Percentiles rank a stretch among this genome's conserved stretches.
Evolutionary conservation across 2,329 filamentous ascomycete genomes (phyloP).

Genomic region (Chlorencoelia australis): DNA sequence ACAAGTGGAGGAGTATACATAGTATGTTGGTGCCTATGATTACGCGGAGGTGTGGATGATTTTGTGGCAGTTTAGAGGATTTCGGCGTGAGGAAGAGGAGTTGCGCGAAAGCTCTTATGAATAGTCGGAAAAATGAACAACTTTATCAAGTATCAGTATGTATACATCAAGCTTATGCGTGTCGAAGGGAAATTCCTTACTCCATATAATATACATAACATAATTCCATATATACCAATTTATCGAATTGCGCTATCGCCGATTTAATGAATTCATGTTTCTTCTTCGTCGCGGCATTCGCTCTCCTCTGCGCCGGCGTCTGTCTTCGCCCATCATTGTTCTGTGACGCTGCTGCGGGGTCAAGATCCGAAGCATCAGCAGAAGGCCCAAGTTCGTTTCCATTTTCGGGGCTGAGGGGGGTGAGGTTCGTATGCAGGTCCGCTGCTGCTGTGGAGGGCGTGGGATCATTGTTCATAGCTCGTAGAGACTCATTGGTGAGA

Average conservation of each 20-base stretch:
- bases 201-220: conserved; percentile 62
- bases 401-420: conserved; percentile 1
- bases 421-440: no score
- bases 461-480: conserved; percentile 44
- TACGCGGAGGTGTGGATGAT: conserved; percentile 44
- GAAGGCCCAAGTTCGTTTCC: conserved; percentile 1
- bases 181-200: conserved; percentile 33
- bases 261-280: conserved; percentile 44
- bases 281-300: conserved; percentile 41
- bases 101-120: conserved; percentile 48
- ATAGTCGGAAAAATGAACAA: conserved; percentile 53
- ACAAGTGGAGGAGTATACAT: conserved; percentile 50
- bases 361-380: not conserved
- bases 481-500: conserved; percentile 23
- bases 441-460: conserved; percentile 27
- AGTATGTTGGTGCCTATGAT: conserved; percentile 48
- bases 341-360: not conserved
- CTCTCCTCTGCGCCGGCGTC: conserved; percentile 23
- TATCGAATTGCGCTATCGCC: conserved; percentile 51
- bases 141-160: conserved; percentile 29
- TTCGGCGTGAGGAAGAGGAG: conserved; percentile 52
- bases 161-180: not conserved
- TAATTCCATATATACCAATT: conserved; percentile 53
- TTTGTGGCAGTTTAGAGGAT: conserved; percentile 45
- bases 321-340: conserved; percentile 1